Percentiles rank a stretch among this genome's conserved stretches.
Conservation (phyloP, 306 rosid genomes). For the Prunus armeniaca region DNA sequence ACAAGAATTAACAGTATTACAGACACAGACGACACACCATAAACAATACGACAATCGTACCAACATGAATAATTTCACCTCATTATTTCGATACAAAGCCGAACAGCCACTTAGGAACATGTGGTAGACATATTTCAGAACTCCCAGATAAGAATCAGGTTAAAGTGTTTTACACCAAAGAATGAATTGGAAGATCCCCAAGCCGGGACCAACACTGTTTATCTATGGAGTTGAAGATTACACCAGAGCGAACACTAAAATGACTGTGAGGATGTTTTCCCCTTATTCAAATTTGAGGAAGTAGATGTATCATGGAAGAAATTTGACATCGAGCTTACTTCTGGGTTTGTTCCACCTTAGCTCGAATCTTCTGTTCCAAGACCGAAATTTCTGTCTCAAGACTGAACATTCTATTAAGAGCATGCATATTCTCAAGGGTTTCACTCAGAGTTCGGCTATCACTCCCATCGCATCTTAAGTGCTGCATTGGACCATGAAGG, state of each 20-base stretch:
- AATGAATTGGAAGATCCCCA: slow-evolving; percentile 39
- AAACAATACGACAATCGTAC: slow-evolving; percentile 1
- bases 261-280: slow-evolving; percentile 23
- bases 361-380: slow-evolving; percentile 90
- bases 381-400: slow-evolving; percentile 88
- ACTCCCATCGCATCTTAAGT: slow-evolving; percentile 93
- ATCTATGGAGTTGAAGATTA: slow-evolving; percentile 35
- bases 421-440: slow-evolving; percentile 97
- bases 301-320: slow-evolving; percentile 33
- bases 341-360: slow-evolving; percentile 90
- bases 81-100: slow-evolving; percentile 40
- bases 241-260: slow-evolving; percentile 30
- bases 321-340: slow-evolving; percentile 38
- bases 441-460: slow-evolving; percentile 87
- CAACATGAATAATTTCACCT: slow-evolving; percentile 32
- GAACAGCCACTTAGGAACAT: slow-evolving; percentile 26
- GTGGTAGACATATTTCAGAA: slow-evolving; percentile 23
- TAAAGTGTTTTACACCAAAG: slow-evolving; percentile 26
- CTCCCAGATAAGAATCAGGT: slow-evolving; percentile 34
- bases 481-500: slow-evolving; percentile 99
- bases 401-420: slow-evolving; percentile 96
- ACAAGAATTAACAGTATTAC: slow-evolving; percentile 26
- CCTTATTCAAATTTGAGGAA: slow-evolving; percentile 30
- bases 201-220: slow-evolving; percentile 24
- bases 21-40: neutral